Base-by-base conservation (phyloP, 2,329 filamentous ascomycete genomes). In the Neonectria faginata region DNA sequence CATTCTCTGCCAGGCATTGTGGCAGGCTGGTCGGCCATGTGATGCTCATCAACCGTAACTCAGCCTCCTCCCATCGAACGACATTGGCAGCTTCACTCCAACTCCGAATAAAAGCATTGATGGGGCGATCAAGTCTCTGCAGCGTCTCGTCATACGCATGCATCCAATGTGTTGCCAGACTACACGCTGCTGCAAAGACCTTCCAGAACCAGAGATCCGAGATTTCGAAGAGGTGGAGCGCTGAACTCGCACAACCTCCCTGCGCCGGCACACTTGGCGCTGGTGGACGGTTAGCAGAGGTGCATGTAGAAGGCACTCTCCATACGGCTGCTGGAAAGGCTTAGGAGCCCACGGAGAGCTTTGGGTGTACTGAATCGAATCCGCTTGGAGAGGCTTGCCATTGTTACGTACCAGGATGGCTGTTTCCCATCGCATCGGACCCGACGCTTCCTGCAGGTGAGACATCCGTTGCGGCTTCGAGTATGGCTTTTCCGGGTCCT, bases 121-220 rank as follows among this genome's bases (percentile, higher is more conserved):
- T 67, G 2, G 14, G 18, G 6, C 8, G 11, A 11, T 36, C 12
- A 0, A 69, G 33, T 2, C 29, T 10, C 11, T 33, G 44, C 12
- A 70, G 6, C 0, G 25, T 12, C 1, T 47, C 25, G 3, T 54
- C 18, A 16, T 12, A 20, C 48, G 10, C 48, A 14, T 51, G 11
- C 6, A 54, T 18, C 3, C n/a, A 20, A 27, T 41, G 51, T 3
- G 2, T 42, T 20, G 12, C 33, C 8, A 54, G 25, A 9, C 69
- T 68, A 16, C 62, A 70, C 2, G 44, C 61, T 5, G 68, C 67
- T 0, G 70, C 12, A 20, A 72, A 72, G 0, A 65, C 62, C 20
- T 67, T 62, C 70, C 70, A 72, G 8, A 73, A 42, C 70, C 70
- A 70, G 11, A 73, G 57, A 7, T 70, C 57, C 0, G 56, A 57